Base-by-base conservation (phyloP, 2,329 filamentous ascomycete species). In the Fusarium robinianum region DNA sequence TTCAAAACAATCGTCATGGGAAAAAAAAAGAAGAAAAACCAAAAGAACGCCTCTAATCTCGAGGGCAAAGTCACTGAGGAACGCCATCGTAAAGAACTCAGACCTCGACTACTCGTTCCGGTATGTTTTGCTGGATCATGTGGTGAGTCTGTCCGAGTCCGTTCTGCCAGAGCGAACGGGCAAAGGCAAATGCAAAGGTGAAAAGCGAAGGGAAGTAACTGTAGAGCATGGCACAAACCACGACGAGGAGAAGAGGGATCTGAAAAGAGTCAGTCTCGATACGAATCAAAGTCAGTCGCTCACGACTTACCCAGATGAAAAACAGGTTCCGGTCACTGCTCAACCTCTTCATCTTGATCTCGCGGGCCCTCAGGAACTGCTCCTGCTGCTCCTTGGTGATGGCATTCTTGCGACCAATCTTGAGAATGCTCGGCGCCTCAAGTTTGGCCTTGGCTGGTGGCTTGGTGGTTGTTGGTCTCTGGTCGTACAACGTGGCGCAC, bases 381-480 rank as follows among this genome's bases (percentile, higher is more conserved):
- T 83, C 80, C 62, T 83, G 80, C 62, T 85, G 81, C 61, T 84
- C 81, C 61, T 77, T 78, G 19, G 82, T 85, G 46, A 85, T 81
- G 41, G 75, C 75, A 59, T 82, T 77, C 67, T 84, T 84, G 46
- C 77, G 74, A 5, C 81, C 80, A 48, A 85, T 84, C 60, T 78
- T 78, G 19, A 85, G 72, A 18, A 82, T 49, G 18, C 54, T 63
- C 2, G 68, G 65, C 5, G 64, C 72, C 45, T 75, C 74, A 6
- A 72, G 57, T 18, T 69, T 69, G 24, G 60, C 63, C 31, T 72
- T 69, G 30, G 63, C 67, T 42, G 64, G 66, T 54, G 60, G 68
- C 19, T 63, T 65, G 41, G 63, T 65, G 49, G 57, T 53, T n/a
- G 60, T 57, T 40, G 57, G 57, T 18, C 54, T 46, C 18, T 76